A percentile compares a stretch with the other conserved stretches of the same genome.
phyloP scores from a whole-genome alignment of 331 rosid genomes.

The Pyracantha coccinea region DNA sequence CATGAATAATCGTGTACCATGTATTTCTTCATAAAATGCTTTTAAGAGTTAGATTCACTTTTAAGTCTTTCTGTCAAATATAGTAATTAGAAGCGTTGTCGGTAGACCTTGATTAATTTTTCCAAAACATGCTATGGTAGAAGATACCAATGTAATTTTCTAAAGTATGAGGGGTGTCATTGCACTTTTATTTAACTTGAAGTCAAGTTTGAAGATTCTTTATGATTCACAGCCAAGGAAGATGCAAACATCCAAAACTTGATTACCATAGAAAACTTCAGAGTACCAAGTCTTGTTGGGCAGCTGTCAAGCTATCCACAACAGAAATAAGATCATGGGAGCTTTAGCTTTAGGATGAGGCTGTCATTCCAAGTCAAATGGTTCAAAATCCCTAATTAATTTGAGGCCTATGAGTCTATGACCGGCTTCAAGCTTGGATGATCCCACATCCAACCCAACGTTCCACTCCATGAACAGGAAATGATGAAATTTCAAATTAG shows the following conservation, averaged over 20 bases:
- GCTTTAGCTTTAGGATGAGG: background rate
- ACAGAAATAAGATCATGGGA: background rate
- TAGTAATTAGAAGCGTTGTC: too few species aligned
- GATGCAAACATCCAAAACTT: background rate
- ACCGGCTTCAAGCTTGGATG: background rate
- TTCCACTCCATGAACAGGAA: conserved; percentile 4
- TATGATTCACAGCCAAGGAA: background rate
- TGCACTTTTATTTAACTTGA: background rate
- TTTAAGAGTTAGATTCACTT: too few species aligned
- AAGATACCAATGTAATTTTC: background rate
- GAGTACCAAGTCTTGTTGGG: background rate
- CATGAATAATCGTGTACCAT: too few species aligned
- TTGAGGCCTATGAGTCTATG: too few species aligned
- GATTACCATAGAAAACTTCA: background rate
- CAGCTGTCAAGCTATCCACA: background rate
- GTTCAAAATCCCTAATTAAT: background rate
- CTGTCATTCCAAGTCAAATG: background rate
- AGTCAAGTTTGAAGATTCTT: background rate
- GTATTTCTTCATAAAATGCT: too few species aligned
- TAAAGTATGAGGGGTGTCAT: background rate
- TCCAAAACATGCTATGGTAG: background rate
- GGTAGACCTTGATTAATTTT: background rate
- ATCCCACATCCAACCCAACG: background rate
- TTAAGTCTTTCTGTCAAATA: too few species aligned
- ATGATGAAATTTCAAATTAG: background rate